Evolutionary conservation across 78 protist species (phyloP), one percentile per base, ranked within the genome.

Genomic region (Parvularia atlantis): DNA sequence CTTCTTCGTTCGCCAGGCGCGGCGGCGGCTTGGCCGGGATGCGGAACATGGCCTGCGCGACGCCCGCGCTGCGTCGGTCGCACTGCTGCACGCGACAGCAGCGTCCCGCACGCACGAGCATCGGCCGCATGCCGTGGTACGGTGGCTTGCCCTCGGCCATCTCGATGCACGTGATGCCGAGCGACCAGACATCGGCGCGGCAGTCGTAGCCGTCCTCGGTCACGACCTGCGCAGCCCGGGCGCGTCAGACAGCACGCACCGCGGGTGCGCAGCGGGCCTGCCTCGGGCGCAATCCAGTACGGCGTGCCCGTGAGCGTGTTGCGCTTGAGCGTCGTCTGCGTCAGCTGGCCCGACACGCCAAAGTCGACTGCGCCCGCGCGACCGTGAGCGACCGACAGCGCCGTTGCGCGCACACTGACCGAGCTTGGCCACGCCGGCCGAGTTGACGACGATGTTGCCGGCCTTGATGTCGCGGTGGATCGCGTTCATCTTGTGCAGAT

Each of bases 381-480:
- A 14, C 33, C 1, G 20, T 10, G 26, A 5, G 17, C 0, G 44
- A 2, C 22, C 14, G 14, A 2, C 30, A 2, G 46, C 46, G 46
- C 19, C 19, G 46, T 9, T 4, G 4, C 19, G 46, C 46, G 9
- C 19, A 9, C 46, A 41, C 9, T 41, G 46, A 41, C 53, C 66
- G 35, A 66, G 62, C 66, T 75, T 75, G 62, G n/a, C 61, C 37
- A 14, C 22, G n/a, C 79, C 69, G 26, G 75, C 73, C 41, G 56
- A 58, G 6, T 59, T 84, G 37, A 86, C 31, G 10, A 86, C 46
- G 13, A 86, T 76, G 59, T 86, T 86, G 35, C 83, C 88, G 19
- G 86, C 88, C 64, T 88, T 88, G 60, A 88, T 84, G 40, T 88
- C 93, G 37, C 81, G 75, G 66, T 88, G 93, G 40, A 88, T 85